Evolutionary conservation across 371 early-diverging fungal species (phyloP).

Genomic region (Apophysomyces trapeziformis): DNA sequence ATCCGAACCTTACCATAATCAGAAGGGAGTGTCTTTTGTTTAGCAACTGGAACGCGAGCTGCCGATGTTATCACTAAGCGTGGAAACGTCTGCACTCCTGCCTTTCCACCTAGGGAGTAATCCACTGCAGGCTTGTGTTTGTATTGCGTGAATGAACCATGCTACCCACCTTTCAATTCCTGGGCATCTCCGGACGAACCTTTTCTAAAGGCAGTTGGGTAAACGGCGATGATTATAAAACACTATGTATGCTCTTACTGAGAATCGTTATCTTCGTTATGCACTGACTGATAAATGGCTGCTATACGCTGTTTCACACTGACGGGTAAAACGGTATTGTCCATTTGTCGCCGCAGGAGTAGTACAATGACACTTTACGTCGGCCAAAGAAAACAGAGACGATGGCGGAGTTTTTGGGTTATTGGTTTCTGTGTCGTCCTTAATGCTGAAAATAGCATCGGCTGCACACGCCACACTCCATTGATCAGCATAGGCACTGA

Average conservation of each 20-base stretch:
- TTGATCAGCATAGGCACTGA: no score
- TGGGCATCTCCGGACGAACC: background rate
- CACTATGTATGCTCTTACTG: background rate
- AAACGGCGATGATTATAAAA: no score
- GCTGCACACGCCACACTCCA: no score
- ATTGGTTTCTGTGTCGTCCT: no score
- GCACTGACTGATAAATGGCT: constrained; percentile 13
- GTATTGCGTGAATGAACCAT: no score
- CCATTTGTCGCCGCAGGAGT: background rate
- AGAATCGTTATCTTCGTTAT: constrained; percentile 10
- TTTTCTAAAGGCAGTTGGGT: background rate
- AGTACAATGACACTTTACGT: no score
- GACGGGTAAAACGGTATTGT: constrained; percentile 11
- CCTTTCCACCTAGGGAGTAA: background rate
- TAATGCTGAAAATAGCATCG: no score
- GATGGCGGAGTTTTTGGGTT: no score
- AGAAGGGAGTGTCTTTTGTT: background rate
- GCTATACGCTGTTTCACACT: constrained; percentile 24
- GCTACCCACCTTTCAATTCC: background rate
- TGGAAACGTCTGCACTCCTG: background rate
- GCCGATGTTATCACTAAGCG: background rate
- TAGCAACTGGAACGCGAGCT: background rate
- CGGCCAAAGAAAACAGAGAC: no score
- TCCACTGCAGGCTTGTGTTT: no score
- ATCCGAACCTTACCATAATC: background rate